Conservation (phyloP, 2,329 filamentous ascomycete species). For the Keithomyces neogunnii region DNA sequence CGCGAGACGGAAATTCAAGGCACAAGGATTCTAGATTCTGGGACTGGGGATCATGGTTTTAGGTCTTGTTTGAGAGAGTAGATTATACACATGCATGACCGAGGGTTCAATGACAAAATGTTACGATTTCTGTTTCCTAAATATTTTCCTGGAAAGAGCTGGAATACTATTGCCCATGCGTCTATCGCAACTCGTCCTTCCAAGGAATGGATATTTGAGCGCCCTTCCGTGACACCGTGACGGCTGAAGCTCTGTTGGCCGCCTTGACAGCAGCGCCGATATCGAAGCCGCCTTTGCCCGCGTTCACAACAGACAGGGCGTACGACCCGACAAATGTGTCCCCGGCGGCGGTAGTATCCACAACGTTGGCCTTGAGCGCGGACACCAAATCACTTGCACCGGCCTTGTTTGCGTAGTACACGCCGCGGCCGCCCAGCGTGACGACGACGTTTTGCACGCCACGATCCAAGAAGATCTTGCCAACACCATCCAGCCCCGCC, state of each 20-base stretch:
- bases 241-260: slow-evolving; percentile 37
- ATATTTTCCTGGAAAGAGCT: too few species aligned
- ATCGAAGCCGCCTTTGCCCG: slow-evolving; percentile 31
- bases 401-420: slow-evolving; percentile 49
- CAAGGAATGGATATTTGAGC: slow-evolving; percentile 36
- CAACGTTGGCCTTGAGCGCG: slow-evolving; percentile 64
- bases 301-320: slow-evolving; percentile 59
- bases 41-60: slow-evolving; percentile 21
- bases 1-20: slow-evolving; percentile 6
- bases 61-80: neutral
- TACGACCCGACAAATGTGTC: slow-evolving; percentile 93
- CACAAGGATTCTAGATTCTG: slow-evolving; percentile 17
- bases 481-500: slow-evolving; percentile 38
- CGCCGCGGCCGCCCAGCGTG: slow-evolving; percentile 76
- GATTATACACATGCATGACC: neutral
- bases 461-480: slow-evolving; percentile 51
- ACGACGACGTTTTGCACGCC: slow-evolving; percentile 74
- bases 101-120: too few species aligned
- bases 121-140: too few species aligned
- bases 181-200: slow-evolving; percentile 31
- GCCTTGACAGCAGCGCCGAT: slow-evolving; percentile 49
- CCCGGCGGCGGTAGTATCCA: slow-evolving; percentile 90
- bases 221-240: slow-evolving; percentile 33
- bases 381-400: slow-evolving; percentile 40
- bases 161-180: neutral